Conservation (phyloP, 306 rosid species). For the Pterocarpus santalinus region DNA sequence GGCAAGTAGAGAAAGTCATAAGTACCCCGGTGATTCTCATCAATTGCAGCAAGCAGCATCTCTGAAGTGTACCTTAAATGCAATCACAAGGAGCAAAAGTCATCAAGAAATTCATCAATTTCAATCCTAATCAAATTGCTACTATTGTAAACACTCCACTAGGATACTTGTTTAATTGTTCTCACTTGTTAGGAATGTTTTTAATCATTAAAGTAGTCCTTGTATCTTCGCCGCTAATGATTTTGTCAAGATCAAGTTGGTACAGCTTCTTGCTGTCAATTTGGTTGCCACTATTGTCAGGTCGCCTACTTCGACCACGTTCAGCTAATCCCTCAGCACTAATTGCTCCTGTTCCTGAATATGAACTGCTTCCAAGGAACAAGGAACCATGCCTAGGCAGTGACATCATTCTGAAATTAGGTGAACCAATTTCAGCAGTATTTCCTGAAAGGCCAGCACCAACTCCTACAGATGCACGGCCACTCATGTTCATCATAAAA, state of each 20-base stretch:
- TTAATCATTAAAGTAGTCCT: conserved; percentile 97
- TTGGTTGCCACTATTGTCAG: conserved; percentile 71
- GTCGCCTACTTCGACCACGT: conserved; percentile 71
- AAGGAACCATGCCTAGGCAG: conserved; percentile 76
- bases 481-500: conserved; percentile 70
- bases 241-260: conserved; percentile 93
- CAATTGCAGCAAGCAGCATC: conserved; percentile 93
- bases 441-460: conserved; percentile 75
- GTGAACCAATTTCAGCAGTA: conserved; percentile 67
- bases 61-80: conserved; percentile 84
- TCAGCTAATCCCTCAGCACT: conserved; percentile 69
- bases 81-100: conserved; percentile 37
- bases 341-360: conserved; percentile 63
- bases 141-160: conserved; percentile 13
- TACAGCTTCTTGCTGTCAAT: conserved; percentile 82
- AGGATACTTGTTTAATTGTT: conserved; percentile 29
- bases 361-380: conserved; percentile 76
- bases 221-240: conserved; percentile 76
- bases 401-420: conserved; percentile 82
- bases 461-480: conserved; percentile 61
- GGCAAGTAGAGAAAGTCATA: conserved; percentile 93
- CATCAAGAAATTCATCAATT: conserved; percentile 34
- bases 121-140: conserved; percentile 25
- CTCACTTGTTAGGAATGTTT: conserved; percentile 96
- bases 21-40: conserved; percentile 85